Evolutionary conservation across 768 basidiomycete genomes (phyloP), one percentile per base, ranked within the genome.

Genomic region (Lenzites betulinus): DNA sequence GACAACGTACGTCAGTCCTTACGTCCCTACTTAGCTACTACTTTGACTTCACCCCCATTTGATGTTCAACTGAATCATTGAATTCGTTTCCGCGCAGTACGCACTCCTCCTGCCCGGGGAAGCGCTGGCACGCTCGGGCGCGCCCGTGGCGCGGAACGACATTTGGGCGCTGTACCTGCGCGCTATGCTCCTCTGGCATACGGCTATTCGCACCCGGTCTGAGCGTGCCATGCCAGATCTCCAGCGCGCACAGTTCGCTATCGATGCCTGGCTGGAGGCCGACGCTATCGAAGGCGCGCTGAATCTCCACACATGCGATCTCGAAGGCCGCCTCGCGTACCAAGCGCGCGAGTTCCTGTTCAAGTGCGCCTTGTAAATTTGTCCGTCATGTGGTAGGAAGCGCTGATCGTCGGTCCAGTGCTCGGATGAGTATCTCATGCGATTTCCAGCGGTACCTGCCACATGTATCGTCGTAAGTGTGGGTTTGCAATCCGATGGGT

Each of bases 141-240:
- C 53, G 76, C 74, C 80, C 11, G 20, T 60, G 61, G 51, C 63
- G 25, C 89, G 86, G 70, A 90, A 88, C 70, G 82, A 89, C 58
- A 84, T 90, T n/a, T 91, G 87, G 88, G 87, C 87, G 18, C 75
- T 90, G 46, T 82, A 86, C 66, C 82, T 87, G 64, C 83, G 87
- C 43, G 77, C 81, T 5, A 85, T 86, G 74, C 73, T 92, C 20
- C 74, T 91, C 25, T 91, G 89, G 88, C 83, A 88, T 70, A 80
- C 80, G 15, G 91, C 89, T 65, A 75, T 86, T 53, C 83, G 81
- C 51, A 84, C 87, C 77, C 83, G 83, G 35, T 41, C 65, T 12
- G 77, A 79, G 50, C 70, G 77, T 39, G 59, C 53, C 7, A 75
- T 76, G 25, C 70, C 75, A 23, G 81, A 86, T 43, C 67, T 71